Base-by-base conservation (phyloP, 768 basidiomycete species). In the Lactarius pseudohatsudake region DNA sequence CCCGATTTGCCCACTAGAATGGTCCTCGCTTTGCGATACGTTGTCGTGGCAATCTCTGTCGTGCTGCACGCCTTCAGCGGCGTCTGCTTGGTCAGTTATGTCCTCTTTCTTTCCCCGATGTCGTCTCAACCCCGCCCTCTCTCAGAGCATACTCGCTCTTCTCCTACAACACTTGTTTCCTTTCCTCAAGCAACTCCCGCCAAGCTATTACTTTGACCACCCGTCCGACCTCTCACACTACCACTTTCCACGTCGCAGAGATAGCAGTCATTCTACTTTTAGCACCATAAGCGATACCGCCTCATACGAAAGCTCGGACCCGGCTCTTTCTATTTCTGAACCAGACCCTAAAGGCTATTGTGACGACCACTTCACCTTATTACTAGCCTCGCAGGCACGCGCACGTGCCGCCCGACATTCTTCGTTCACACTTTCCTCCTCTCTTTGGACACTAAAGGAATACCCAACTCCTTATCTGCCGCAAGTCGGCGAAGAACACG, bases 101-200 rank as follows among this genome's bases (percentile, higher is more conserved):
- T 54, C 26, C 0, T 28, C 16, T 13, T 43, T 55, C 20, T 13
- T 15, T 60, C n/a, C 32, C 18, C 1, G 50, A 15, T 53, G 50
- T 36, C 30, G 4, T 26, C 56, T 62, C 53, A 66, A 61, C 34
- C 20, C 38, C 45, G 38, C n/a, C 20, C 32, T 45, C 32, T 47
- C 38, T 58, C 47, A 68, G 67, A 68, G 64, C 36, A 57, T 68
- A n/a, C 41, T 68, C 41, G 55, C 67, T 56, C 55, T 65, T 28
- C 9, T 53, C 54, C n/a, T 68, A 5, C 64, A 65, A 56, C 11
- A 32, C 8, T 18, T 68, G 20, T 45, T 65, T 26, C 67, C 64
- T 32, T 65, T 43, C 36, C 64, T 68, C 38, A 26, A 60, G 18
- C 64, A 64, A 26, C 54, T 47, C 4, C 64, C 64, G 0, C 63